Evolutionary conservation across 768 basidiomycete species (phyloP).

Genomic region (Mycena crocata): DNA sequence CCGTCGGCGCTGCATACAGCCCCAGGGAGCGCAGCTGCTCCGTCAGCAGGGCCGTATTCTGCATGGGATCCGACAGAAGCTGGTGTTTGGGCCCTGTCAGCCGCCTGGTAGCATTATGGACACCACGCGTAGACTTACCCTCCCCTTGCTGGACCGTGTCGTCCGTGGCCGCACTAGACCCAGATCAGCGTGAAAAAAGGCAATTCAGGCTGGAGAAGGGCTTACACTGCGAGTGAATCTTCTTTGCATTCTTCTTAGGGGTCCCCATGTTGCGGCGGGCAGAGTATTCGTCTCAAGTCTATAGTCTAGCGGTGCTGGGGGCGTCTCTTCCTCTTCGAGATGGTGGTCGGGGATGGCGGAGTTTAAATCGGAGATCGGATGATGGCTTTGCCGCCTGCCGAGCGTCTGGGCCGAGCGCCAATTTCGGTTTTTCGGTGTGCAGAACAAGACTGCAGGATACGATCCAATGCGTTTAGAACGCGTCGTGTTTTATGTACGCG

Average conservation of each 20-base stretch:
- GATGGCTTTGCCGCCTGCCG: constrained; percentile 12
- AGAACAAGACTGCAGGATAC: neutral
- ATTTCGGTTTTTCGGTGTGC: too few relatives aligned
- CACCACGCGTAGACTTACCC: constrained; percentile 55
- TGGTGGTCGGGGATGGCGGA: constrained; percentile 27
- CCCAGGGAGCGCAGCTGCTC: constrained; percentile 82
- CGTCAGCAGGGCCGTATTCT: constrained; percentile 74
- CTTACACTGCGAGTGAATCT: constrained; percentile 36
- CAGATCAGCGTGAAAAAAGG: constrained; percentile 30
- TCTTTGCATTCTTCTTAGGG: constrained; percentile 35
- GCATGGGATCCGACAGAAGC: constrained; percentile 68
- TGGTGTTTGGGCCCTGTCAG: constrained; percentile 36
- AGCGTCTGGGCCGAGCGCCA: too few relatives aligned
- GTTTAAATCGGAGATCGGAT: constrained; percentile 21
- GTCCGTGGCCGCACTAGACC: constrained; percentile 63
- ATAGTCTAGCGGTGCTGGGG: constrained; percentile 5
- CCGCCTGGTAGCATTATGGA: constrained; percentile 20
- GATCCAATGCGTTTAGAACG: neutral
- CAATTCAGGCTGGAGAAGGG: constrained; percentile 35
- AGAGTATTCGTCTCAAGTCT: constrained; percentile 12
- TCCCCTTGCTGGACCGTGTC: constrained; percentile 68
- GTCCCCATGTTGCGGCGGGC: constrained; percentile 31
- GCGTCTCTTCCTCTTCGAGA: neutral
- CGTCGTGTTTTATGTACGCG: neutral
- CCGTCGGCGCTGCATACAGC: constrained; percentile 86